Conservation (phyloP, 805 yeast species). For the Yamadazyma takamatsuzukensis region DNA sequence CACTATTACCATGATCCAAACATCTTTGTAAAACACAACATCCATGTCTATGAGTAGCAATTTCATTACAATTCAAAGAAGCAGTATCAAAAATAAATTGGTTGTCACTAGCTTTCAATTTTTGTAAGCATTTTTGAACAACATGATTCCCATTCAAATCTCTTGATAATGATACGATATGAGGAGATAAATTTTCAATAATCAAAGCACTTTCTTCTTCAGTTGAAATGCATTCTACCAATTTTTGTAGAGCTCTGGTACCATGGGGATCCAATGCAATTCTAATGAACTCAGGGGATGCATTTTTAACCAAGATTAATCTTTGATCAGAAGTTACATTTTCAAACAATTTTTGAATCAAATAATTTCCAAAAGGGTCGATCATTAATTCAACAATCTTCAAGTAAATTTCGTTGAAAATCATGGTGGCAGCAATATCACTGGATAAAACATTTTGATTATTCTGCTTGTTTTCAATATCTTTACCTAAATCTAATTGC, state of each 20-base stretch:
- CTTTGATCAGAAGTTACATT: constrained; percentile 69
- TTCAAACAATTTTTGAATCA: constrained; percentile 87
- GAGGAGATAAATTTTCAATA: constrained; percentile 56
- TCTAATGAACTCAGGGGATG: constrained; percentile 67
- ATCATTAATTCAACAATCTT: constrained; percentile 86
- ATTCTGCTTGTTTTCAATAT: constrained; percentile 14
- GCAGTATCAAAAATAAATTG: constrained; percentile 92
- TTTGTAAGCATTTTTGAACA: constrained; percentile 84
- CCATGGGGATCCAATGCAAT: constrained; percentile 95
- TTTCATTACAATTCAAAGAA: constrained; percentile 62
- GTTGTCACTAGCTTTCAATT: constrained; percentile 60
- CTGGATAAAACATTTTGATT: constrained; percentile 11
- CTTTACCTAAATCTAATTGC: constrained; percentile 66
- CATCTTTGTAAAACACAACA: constrained; percentile 97
- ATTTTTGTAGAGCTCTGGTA: constrained; percentile 89
- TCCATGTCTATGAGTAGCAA: constrained; percentile 95
- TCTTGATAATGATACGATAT: constrained; percentile 75
- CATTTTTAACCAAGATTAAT: constrained; percentile 61
- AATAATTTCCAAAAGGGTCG: constrained; percentile 96
- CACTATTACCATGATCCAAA: constrained; percentile 76
- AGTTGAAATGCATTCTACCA: constrained; percentile 76
- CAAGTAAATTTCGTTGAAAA: constrained; percentile 74
- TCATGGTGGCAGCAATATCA: constrained; percentile 61
- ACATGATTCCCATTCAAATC: constrained; percentile 97
- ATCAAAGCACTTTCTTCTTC: constrained; percentile 69